A percentile compares a stretch with the other conserved stretches of the same genome.
Conservation (phyloP, 192 early-diverging fungal species). For the Paraglomus brasilianum region DNA sequence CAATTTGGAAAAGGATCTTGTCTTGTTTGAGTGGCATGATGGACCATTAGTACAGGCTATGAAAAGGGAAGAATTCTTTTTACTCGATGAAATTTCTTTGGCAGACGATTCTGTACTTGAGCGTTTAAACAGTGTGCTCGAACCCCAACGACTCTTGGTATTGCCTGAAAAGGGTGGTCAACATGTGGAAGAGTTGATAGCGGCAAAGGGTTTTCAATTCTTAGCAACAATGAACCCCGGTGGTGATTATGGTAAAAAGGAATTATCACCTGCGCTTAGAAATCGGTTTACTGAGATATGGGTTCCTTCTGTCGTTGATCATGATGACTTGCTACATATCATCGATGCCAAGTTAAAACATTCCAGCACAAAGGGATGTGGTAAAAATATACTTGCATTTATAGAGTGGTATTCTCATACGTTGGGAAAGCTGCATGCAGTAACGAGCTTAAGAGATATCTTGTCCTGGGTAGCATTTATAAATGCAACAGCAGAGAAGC, state of each 20-base stretch:
- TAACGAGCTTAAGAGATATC: slow-evolving; percentile 86
- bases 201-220: slow-evolving; percentile 76
- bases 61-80: slow-evolving; percentile 81
- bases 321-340: slow-evolving; percentile 69
- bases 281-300: slow-evolving; percentile 99
- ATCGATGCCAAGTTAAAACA: slow-evolving; percentile 53
- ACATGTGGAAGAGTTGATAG: slow-evolving; percentile 68
- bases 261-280: slow-evolving; percentile 93
- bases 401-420: slow-evolving; percentile 71
- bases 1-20: slow-evolving; percentile 48
- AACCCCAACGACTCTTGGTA: slow-evolving; percentile 79
- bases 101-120: slow-evolving; percentile 99
- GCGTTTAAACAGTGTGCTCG: slow-evolving; percentile 91
- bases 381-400: slow-evolving; percentile 74
- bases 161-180: slow-evolving; percentile 89
- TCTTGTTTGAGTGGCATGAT: slow-evolving; percentile 95
- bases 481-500: slow-evolving; percentile 45
- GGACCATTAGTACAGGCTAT: slow-evolving; percentile 92
- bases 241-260: slow-evolving; percentile 98
- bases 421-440: slow-evolving; percentile 54
- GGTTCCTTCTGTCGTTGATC: slow-evolving; percentile 84
- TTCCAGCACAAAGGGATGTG: slow-evolving; percentile 42
- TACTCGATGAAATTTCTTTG: slow-evolving; percentile 97
- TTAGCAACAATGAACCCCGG: slow-evolving; percentile 99
- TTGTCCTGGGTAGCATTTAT: slow-evolving; percentile 92